These are phyloP conservation scores for Penicillium dipodomyicola DNA, from an alignment of 495 filamentous ascomycete genomes.

Conservation along the genomic window DNA sequence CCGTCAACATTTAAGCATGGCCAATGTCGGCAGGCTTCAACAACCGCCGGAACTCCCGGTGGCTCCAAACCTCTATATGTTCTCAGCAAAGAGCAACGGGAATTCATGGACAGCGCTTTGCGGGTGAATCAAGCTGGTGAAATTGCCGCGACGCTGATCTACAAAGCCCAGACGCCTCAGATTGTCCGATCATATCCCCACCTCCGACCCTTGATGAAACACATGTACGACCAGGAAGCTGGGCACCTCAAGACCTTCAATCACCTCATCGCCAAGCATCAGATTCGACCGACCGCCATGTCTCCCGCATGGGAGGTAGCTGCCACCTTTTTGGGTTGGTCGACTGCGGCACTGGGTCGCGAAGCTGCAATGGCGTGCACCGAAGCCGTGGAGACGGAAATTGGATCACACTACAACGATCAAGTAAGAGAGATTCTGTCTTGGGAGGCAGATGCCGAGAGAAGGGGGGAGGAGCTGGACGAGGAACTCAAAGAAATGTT, in stretches of 20 bases:
- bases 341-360: slow-evolving; percentile 81
- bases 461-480: slow-evolving; percentile 66
- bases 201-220: slow-evolving; percentile 83
- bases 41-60: slow-evolving; percentile 22
- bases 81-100: slow-evolving; percentile 65
- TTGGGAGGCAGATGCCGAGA: slow-evolving; percentile 68
- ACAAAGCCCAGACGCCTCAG: slow-evolving; percentile 74
- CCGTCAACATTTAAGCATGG: slow-evolving; percentile 29
- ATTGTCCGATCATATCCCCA: slow-evolving; percentile 76
- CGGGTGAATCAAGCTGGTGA: slow-evolving; percentile 92
- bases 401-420: slow-evolving; percentile 91
- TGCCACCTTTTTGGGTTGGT: slow-evolving; percentile 83
- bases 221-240: slow-evolving; percentile 98
- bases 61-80: slow-evolving; percentile 53
- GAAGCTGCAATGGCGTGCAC: slow-evolving; percentile 99
- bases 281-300: slow-evolving; percentile 89
- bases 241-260: slow-evolving; percentile 87
- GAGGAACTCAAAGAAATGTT: slow-evolving; percentile 74
- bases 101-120: slow-evolving; percentile 77
- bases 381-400: slow-evolving; percentile 97
- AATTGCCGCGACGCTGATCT: slow-evolving; percentile 82
- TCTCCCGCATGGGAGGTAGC: slow-evolving; percentile 88
- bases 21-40: slow-evolving; percentile 34
- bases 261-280: slow-evolving; percentile 75
- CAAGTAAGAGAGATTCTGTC: slow-evolving; percentile 78